Conservation (phyloP, 2,329 filamentous ascomycete genomes). For the Exophiala oligosperma region DNA sequence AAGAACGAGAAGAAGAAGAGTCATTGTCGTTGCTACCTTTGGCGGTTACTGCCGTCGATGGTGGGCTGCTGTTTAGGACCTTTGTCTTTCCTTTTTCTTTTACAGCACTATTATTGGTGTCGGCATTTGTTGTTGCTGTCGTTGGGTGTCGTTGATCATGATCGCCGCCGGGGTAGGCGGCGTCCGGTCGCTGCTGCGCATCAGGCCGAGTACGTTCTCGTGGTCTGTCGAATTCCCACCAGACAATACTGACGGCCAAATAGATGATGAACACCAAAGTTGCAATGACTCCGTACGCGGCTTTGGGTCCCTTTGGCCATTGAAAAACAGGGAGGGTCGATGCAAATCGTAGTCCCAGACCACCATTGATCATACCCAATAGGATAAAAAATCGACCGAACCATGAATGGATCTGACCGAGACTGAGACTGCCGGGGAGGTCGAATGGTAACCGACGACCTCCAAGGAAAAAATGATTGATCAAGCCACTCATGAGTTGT, state of each 20-base stretch:
- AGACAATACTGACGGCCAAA: slow-evolving; percentile 18
- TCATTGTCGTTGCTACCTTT: too few species aligned
- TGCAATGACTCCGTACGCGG: slow-evolving; percentile 17
- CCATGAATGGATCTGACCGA: slow-evolving; percentile 49
- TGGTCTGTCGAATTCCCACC: slow-evolving; percentile 15
- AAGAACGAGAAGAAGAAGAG: too few species aligned
- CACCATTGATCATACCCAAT: slow-evolving; percentile 58
- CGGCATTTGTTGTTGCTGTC: too few species aligned
- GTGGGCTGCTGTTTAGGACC: too few species aligned
- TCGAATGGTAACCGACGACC: slow-evolving; percentile 14
- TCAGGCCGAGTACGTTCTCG: too few species aligned
- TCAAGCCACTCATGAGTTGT: slow-evolving; percentile 32
- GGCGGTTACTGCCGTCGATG: too few species aligned
- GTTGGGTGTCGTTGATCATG: too few species aligned
- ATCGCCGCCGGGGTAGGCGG: too few species aligned
- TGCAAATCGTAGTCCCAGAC: slow-evolving; percentile 46
- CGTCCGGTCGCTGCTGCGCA: too few species aligned
- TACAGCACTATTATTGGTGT: too few species aligned
- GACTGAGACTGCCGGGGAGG: too few species aligned
- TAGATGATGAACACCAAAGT: slow-evolving; percentile 21
- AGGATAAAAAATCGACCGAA: slow-evolving; percentile 52
- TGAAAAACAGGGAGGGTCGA: slow-evolving; percentile 4
- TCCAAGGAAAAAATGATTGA: slow-evolving; percentile 41
- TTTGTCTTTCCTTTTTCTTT: too few species aligned
- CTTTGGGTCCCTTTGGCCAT: slow-evolving; percentile 12